Evolutionary conservation across 2,329 filamentous ascomycete genomes (phyloP).

Genomic region (Leptodontidium sp.): DNA sequence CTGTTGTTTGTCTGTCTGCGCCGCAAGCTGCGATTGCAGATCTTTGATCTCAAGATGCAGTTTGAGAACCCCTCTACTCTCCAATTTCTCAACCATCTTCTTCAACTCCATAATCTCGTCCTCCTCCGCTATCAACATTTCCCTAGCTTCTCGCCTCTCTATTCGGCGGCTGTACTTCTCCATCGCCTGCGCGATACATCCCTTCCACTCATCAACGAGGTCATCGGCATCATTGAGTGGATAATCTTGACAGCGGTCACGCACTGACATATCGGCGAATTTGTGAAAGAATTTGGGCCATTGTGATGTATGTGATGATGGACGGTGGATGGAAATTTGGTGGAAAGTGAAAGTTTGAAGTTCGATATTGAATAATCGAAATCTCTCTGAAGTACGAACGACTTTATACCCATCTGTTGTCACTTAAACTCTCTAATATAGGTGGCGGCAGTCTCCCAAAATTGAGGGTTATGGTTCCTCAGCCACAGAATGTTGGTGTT

Average conservation of each 20-base stretch:
- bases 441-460: not conserved
- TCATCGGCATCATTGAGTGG: not conserved
- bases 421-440: not conserved
- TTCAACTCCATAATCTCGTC: not conserved
- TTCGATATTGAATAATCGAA: not conserved
- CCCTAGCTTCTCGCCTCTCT: not conserved
- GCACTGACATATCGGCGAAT: not conserved
- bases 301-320: not conserved
- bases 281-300: not conserved
- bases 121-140: not conserved
- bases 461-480: not conserved
- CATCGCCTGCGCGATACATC: not conserved
- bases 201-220: not conserved
- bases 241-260: not conserved
- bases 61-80: not conserved
- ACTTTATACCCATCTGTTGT: not conserved
- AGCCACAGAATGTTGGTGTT: slow-evolving; percentile 4
- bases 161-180: not conserved
- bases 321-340: not conserved
- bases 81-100: not conserved
- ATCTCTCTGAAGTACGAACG: not conserved
- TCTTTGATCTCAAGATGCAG: not conserved
- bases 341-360: not conserved
- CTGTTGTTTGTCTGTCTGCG: not conserved
- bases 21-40: not conserved